Percentiles rank a stretch among this genome's conserved stretches.
These are phyloP conservation scores for Durusdinium trenchii DNA, from an alignment of 73 alveolate species.

Conservation along the genomic window DNA sequence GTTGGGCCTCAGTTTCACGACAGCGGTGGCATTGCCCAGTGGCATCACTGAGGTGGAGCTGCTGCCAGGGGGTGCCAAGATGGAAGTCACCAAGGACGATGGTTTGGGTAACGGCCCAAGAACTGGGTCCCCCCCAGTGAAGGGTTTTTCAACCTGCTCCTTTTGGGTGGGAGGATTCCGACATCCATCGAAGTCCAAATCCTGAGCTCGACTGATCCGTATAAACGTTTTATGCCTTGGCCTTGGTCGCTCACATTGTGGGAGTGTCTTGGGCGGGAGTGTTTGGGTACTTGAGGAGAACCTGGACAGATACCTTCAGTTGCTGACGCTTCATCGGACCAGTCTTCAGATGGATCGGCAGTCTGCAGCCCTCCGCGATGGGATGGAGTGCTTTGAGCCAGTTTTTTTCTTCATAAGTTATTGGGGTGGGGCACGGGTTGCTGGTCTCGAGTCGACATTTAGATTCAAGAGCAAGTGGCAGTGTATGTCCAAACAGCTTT, in stretches of 20 bases:
- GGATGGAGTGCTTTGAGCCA: slow-evolving; percentile 24
- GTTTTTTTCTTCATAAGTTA: background rate
- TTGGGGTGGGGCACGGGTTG: background rate
- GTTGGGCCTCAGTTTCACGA: slow-evolving; percentile 84
- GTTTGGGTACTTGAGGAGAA: too few species aligned
- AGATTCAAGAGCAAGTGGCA: background rate
- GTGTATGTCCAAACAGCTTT: too few species aligned
- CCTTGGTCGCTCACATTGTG: too few species aligned
- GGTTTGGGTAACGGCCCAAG: background rate
- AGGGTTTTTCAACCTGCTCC: too few species aligned
- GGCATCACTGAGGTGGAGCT: slow-evolving; percentile 57
- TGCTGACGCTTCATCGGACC: slow-evolving; percentile 44
- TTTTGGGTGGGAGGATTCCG: too few species aligned
- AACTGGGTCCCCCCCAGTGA: background rate
- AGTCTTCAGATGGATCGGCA: slow-evolving; percentile 61
- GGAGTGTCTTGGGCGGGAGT: too few species aligned
- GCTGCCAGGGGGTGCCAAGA: slow-evolving; percentile 51
- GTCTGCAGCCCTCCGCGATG: slow-evolving; percentile 41
- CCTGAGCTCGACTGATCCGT: too few species aligned
- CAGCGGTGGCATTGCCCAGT: slow-evolving; percentile 59
- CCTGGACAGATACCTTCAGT: slow-evolving; percentile 50
- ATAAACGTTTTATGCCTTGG: too few species aligned
- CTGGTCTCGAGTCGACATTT: background rate
- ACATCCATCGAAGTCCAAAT: too few species aligned
- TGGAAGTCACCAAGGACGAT: slow-evolving; percentile 56